Base-by-base conservation (phyloP, 768 basidiomycete genomes). In the Suillus decipiens region DNA sequence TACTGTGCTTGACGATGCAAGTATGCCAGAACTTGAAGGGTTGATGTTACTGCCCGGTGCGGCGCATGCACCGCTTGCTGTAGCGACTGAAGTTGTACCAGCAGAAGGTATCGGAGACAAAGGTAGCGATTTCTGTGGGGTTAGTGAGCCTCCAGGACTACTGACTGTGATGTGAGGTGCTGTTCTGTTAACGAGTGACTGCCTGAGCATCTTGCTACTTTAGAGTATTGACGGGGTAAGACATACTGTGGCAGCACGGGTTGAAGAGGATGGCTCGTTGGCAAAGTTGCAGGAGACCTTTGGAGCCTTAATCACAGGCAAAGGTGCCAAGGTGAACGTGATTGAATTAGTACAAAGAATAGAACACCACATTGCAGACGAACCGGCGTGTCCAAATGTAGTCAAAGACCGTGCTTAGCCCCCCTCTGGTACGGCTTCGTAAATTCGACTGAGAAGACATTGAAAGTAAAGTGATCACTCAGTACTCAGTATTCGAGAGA, bases 371-470 rank as follows among this genome's bases (percentile, higher is more conserved):
- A 7, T 54, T n/a, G 24, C n/a, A 55, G 34, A 55, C 54, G 54
- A 37, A 55, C 54, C 54, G 12, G n/a, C 8, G 34, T 37, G 54
- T 3, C 54, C 54, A 22, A 15, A 55, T 22, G 36, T 22, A 55
- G 8, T 37, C 34, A 5, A 55, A 55, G 22, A 24, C 1, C 8
- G 36, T 55, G 4, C 36, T 55, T 55, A 36, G 34, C 34, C 34
- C 34, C n/a, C 53, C n/a, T n/a, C 36, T 28, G 7, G 15, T n/a
- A 36, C 34, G 54, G 22, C n/a, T 55, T 36, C 36, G n/a, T 15
- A 8, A 37, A 55, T 22, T 37, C 8, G 54, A 36, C 34, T 4
- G 54, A 55, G 54, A 55, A 36, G 54, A 36, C 54, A 55, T 55
- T 10, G 50, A 31, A 1, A 28, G 28, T 28, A 31, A 17, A n/a